Evolutionary conservation across 768 basidiomycete genomes (phyloP), one percentile per base, ranked within the genome.

Genomic region (Auriscalpium microsporum): DNA sequence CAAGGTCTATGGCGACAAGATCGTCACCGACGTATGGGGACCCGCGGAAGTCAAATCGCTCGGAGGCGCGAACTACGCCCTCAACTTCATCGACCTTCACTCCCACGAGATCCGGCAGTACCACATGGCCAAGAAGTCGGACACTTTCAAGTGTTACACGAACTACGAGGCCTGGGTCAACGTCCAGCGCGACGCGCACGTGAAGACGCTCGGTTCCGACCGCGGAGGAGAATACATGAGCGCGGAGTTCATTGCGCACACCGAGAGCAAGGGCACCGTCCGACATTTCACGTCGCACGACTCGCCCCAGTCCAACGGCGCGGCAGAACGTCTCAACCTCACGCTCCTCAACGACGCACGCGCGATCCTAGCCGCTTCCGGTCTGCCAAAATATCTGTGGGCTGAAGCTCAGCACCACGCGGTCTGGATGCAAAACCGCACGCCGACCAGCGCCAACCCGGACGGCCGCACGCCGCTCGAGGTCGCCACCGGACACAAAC

Each of bases 391-490:
- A 28, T 59, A 21, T 28, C 58, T 71, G 1, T 72, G 69, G 68
- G 59, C 56, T 0, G 61, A 68, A 48, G 68, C 66, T 1, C 23
- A 65, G 0, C 50, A 46, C 0, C 61, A 67, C 44, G 58, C 60
- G 0, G 50, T 52, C 10, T 69, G 63, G 40, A 23, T 70, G 23
- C 48, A 56, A 37, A 69, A 67, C 45, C 48, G 63, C 11, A 55
- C 62, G 55, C 28, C 28, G 28, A 28, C 28, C 28, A 28, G 28
- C 28, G 5, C 50, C 62, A 2, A 52, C 65, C 13, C 55, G 36
- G 28, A 28, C 4, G 60, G 61, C 17, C 60, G 53, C 19, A 70
- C 68, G 0, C 72, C 68, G 2, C 50, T 65, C 7, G 67, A 72
- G 50, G 54, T 44, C 4, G 53, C 34, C 16, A 53, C 49, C 2